Evolutionary conservation across 768 basidiomycete species (phyloP).

Genomic region (Pleurotus tuoliensis): DNA sequence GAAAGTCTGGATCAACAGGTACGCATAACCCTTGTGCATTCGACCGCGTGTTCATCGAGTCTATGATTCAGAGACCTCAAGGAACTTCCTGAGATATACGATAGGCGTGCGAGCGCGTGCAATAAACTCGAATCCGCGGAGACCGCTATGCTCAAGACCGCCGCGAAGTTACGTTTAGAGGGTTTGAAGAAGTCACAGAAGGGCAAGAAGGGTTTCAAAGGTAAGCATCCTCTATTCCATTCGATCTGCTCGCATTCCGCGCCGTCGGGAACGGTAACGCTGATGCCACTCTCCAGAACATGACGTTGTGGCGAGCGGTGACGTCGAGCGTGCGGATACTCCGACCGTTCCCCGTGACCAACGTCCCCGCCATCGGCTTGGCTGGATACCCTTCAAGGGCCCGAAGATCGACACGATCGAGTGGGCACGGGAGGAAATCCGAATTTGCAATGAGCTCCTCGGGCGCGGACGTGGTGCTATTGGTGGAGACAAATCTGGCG

Average conservation of each 20-base stretch:
- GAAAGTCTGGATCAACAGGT: conserved; percentile 91
- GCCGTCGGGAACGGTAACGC: too few relatives aligned
- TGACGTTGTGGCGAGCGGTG: conserved; percentile 2
- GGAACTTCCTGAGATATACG: conserved; percentile 79
- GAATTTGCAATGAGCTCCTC: conserved; percentile 45
- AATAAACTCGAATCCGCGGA: conserved; percentile 85
- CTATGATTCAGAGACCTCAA: conserved; percentile 61
- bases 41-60: too few relatives aligned
- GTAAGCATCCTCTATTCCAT: background rate
- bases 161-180: conserved; percentile 64
- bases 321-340: conserved; percentile 16
- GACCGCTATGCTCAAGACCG: conserved; percentile 70
- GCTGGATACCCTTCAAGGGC: conserved; percentile 58
- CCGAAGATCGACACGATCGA: conserved; percentile 92
- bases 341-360: conserved; percentile 57
- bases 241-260: too few relatives aligned
- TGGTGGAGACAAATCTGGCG: conserved; percentile 23
- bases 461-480: conserved; percentile 43
- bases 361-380: conserved; percentile 78
- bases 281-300: too few relatives aligned
- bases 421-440: conserved; percentile 80
- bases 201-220: background rate
- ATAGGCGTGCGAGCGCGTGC: conserved; percentile 69
- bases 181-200: conserved; percentile 37
- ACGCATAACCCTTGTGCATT: conserved; percentile 10